Percentiles rank a stretch among this genome's conserved stretches.
These are phyloP conservation scores for Zychaea mexicana DNA, from an alignment of 371 early-diverging fungal genomes.

Conservation along the genomic window DNA sequence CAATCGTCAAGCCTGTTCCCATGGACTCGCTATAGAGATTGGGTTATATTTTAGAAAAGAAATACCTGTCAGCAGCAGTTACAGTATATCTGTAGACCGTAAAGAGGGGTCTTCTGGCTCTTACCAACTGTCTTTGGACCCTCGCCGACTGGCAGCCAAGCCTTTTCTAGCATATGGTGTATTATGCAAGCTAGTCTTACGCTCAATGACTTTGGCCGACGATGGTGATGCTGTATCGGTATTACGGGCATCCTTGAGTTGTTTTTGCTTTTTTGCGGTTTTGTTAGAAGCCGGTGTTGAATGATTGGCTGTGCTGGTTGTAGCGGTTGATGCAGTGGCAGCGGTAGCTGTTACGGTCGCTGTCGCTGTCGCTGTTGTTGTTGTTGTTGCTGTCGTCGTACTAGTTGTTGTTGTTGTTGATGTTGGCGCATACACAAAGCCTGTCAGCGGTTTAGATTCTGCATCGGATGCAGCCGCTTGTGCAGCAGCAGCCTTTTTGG, in stretches of 20 bases:
- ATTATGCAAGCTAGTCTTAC: constrained; percentile 8
- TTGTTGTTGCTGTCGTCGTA: not conserved
- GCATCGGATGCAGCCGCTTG: not conserved
- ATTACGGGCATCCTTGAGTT: too few species aligned
- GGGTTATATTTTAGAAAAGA: too few species aligned
- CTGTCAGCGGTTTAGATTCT: constrained; percentile 11
- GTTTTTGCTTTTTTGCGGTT: not conserved
- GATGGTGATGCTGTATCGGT: not conserved
- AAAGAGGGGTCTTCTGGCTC: too few species aligned
- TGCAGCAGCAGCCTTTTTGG: constrained; percentile 9
- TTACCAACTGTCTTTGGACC: constrained; percentile 51
- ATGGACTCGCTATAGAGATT: constrained; percentile 32
- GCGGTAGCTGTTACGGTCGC: not conserved
- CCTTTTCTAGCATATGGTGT: constrained; percentile 8
- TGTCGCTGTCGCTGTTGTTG: not conserved
- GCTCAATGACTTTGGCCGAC: constrained; percentile 3
- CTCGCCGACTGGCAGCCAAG: constrained; percentile 22
- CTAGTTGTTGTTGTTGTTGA: not conserved
- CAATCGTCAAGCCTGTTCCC: constrained; percentile 36
- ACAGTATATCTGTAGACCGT: too few species aligned
- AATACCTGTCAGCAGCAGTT: not conserved
- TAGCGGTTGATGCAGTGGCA: not conserved
- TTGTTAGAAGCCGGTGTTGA: not conserved
- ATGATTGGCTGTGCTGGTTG: not conserved
- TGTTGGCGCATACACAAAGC: constrained; percentile 39